phyloP scores from a whole-genome alignment of 208 protist genomes.

The Tetramitus jugosus region DNA sequence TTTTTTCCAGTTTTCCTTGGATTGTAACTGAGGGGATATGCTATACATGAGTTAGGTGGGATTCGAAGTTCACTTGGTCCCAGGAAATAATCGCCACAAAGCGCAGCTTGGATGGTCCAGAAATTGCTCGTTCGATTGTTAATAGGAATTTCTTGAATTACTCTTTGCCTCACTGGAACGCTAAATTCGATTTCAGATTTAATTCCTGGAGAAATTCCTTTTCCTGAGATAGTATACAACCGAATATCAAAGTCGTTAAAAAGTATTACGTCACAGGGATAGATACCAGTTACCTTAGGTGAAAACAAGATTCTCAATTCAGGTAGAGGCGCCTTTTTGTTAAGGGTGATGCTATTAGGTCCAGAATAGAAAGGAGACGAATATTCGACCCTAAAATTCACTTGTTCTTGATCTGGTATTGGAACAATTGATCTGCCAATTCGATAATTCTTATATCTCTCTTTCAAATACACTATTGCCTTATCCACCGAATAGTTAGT shows the following conservation, averaged over 20 bases:
- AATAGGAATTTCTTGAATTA: conserved; percentile 75
- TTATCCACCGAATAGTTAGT: background rate
- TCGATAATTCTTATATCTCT: background rate
- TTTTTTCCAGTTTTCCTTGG: conserved; percentile 60
- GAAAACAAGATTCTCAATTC: conserved; percentile 51
- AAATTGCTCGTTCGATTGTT: conserved; percentile 60
- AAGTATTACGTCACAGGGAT: conserved; percentile 63
- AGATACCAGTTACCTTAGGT: conserved; percentile 64
- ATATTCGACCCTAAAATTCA: conserved; percentile 58
- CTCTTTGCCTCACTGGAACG: conserved; percentile 66
- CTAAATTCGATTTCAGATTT: conserved; percentile 64
- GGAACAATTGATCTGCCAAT: background rate
- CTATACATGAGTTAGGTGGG: conserved; percentile 48
- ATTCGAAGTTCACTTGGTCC: conserved; percentile 67
- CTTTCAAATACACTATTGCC: background rate
- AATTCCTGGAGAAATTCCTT: conserved; percentile 60
- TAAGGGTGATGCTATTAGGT: conserved; percentile 30
- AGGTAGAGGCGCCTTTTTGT: conserved; percentile 27
- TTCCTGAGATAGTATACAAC: conserved; percentile 60
- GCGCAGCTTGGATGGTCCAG: conserved; percentile 65
- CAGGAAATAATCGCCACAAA: conserved; percentile 65
- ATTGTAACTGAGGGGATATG: conserved; percentile 72
- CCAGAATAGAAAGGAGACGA: conserved; percentile 68
- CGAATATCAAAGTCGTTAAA: conserved; percentile 71
- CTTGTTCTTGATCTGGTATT: conserved; percentile 34